Evolutionary conservation across 306 rosid species (phyloP).

Genomic region (Begonia loranthoides): DNA sequence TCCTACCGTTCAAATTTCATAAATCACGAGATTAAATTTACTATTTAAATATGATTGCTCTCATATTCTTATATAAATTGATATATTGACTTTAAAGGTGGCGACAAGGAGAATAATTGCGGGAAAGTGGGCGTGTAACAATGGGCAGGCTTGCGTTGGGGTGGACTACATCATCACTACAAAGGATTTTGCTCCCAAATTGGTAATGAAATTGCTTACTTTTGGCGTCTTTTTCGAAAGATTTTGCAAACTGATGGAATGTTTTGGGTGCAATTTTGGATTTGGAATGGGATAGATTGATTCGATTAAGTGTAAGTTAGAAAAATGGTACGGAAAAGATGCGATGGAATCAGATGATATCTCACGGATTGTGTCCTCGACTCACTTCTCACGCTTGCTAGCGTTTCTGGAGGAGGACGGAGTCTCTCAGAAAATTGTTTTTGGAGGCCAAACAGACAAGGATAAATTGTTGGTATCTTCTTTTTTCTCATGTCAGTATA

Average conservation of each 20-base stretch:
- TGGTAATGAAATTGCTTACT: conserved; percentile 22
- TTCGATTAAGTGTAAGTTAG: conserved; percentile 34
- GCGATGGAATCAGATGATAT: conserved; percentile 42
- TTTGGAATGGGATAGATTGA: conserved; percentile 26
- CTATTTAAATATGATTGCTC: neutral
- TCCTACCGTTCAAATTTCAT: neutral
- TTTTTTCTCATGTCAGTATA: neutral
- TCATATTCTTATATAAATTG: neutral
- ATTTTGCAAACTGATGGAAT: too few relatives aligned
- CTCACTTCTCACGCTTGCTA: conserved; percentile 44
- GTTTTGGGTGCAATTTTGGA: too few relatives aligned
- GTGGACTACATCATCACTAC: conserved; percentile 69
- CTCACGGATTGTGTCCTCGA: conserved; percentile 52
- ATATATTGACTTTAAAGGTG: conserved; percentile 19
- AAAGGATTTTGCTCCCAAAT: conserved; percentile 52
- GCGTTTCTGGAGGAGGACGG: conserved; percentile 50
- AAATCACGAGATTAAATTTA: neutral
- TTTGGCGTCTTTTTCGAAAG: conserved; percentile 7
- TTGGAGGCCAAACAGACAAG: conserved; percentile 68
- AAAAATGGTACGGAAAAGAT: conserved; percentile 45
- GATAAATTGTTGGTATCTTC: conserved; percentile 34
- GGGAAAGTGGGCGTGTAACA: conserved; percentile 75
- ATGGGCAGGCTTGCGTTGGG: conserved; percentile 76
- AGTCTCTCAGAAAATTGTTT: conserved; percentile 52
- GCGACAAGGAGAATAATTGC: conserved; percentile 58